Evolutionary conservation across 345 rosid genomes (phyloP).

Genomic region (Excoecaria cochinchinensis): DNA sequence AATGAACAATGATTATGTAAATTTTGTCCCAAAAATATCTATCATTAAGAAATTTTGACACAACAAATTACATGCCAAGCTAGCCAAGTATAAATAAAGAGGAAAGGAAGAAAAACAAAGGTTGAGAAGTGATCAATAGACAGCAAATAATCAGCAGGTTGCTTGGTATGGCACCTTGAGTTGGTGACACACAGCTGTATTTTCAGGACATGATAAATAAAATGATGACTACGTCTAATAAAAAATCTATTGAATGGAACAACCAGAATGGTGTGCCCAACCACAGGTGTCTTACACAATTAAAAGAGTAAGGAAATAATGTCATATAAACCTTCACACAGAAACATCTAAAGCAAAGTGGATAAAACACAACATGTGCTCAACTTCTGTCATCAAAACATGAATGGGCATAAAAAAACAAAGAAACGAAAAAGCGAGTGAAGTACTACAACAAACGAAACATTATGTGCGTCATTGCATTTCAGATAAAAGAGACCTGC

Average conservation of each 20-base stretch:
- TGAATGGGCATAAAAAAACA: neutral
- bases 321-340: neutral
- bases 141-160: neutral
- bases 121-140: neutral
- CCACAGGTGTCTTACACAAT: neutral
- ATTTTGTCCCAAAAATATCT: constrained; percentile 12
- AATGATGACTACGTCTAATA: neutral
- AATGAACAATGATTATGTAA: constrained; percentile 1
- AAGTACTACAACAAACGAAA: constrained; percentile 6
- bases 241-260: neutral
- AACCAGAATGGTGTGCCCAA: neutral
- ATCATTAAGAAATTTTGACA: constrained; percentile 9
- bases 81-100: neutral
- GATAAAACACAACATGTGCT: neutral
- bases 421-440: neutral
- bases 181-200: neutral
- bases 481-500: constrained; percentile 58
- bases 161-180: neutral
- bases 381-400: neutral
- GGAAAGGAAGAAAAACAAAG: neutral
- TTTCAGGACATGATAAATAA: neutral
- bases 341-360: neutral
- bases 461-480: neutral
- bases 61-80: neutral
- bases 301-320: neutral